These are phyloP conservation scores for Thelonectria blattea DNA, from an alignment of 2,329 filamentous ascomycete species.

Conservation along the genomic window DNA sequence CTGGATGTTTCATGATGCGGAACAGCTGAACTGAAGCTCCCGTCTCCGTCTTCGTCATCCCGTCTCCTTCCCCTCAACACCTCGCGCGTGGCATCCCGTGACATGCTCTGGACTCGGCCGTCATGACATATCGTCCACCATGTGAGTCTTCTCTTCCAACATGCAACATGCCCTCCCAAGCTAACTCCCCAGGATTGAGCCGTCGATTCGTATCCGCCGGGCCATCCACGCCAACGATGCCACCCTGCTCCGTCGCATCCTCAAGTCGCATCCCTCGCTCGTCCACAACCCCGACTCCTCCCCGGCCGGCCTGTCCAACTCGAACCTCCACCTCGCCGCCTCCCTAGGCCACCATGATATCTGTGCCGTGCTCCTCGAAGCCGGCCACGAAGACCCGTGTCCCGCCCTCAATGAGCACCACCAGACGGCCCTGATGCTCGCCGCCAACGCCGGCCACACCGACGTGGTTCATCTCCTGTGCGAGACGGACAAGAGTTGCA, in stretches of 20 bases:
- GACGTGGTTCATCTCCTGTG: constrained; percentile 76
- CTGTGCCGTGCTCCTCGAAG: constrained; percentile 71
- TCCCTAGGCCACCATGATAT: constrained; percentile 73
- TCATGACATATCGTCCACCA: constrained; percentile 35
- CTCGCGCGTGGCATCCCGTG: constrained; percentile 13
- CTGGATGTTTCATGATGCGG: constrained; percentile 18
- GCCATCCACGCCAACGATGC: constrained; percentile 79
- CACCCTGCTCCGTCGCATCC: constrained; percentile 76
- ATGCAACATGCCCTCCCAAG: neutral
- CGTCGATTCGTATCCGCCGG: constrained; percentile 77
- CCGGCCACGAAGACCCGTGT: constrained; percentile 75
- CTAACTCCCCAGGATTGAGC: constrained; percentile 69
- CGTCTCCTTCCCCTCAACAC: constrained; percentile 5
- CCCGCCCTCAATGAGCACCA: constrained; percentile 80
- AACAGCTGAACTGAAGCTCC: constrained; percentile 31
- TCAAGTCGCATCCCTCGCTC: constrained; percentile 72
- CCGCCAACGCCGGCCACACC: constrained; percentile 71
- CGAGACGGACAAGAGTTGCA: constrained; percentile 65
- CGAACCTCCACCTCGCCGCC: constrained; percentile 81
- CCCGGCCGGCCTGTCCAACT: constrained; percentile 74
- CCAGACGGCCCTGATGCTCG: constrained; percentile 83
- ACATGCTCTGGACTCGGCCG: constrained; percentile 33
- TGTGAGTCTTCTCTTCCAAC: constrained; percentile 25
- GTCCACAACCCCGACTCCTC: constrained; percentile 82
- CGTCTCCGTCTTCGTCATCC: constrained; percentile 23